These are phyloP conservation scores for Lasiodiplodia citricola DNA, from an alignment of 2,329 filamentous ascomycete genomes.

Conservation along the genomic window DNA sequence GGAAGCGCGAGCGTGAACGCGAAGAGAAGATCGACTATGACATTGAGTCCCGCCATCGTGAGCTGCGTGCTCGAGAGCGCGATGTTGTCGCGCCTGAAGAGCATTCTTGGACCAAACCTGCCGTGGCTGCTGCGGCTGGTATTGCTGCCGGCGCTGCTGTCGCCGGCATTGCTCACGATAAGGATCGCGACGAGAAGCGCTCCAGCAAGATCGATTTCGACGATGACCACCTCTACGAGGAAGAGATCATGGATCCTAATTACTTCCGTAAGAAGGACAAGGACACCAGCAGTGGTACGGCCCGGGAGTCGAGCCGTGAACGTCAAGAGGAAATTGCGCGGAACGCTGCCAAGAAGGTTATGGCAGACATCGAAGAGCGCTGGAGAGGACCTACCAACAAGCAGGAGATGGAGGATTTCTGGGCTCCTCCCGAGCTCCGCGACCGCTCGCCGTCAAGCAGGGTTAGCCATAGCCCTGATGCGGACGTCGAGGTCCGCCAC, in stretches of 20 bases:
- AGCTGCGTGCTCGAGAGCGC: constrained; percentile 42
- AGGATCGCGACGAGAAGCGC: background rate
- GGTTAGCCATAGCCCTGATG: constrained; percentile 42
- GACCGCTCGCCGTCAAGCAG: constrained; percentile 37
- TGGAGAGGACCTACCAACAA: constrained; percentile 46
- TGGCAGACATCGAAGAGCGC: constrained; percentile 50
- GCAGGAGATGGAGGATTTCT: constrained; percentile 51
- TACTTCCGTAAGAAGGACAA: constrained; percentile 50
- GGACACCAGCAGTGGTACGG: constrained; percentile 30
- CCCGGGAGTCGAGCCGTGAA: background rate
- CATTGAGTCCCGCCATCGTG: constrained; percentile 36
- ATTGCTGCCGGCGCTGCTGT: constrained; percentile 31
- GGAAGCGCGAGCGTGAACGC: constrained; percentile 32
- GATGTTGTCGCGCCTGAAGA: constrained; percentile 39
- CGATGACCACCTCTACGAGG: constrained; percentile 42
- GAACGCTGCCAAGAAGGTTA: constrained; percentile 45
- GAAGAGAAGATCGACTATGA: constrained; percentile 35
- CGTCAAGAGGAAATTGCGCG: constrained; percentile 34
- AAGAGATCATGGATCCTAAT: constrained; percentile 53
- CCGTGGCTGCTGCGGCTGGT: constrained; percentile 40
- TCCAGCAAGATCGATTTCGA: constrained; percentile 21
- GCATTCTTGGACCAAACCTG: constrained; percentile 38
- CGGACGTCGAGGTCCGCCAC: constrained; percentile 51
- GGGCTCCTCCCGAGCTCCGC: constrained; percentile 51
- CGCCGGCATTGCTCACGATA: constrained; percentile 38